Base-by-base conservation (phyloP, 1,139 yeast genomes). In the Taiozyma sp. region DNA sequence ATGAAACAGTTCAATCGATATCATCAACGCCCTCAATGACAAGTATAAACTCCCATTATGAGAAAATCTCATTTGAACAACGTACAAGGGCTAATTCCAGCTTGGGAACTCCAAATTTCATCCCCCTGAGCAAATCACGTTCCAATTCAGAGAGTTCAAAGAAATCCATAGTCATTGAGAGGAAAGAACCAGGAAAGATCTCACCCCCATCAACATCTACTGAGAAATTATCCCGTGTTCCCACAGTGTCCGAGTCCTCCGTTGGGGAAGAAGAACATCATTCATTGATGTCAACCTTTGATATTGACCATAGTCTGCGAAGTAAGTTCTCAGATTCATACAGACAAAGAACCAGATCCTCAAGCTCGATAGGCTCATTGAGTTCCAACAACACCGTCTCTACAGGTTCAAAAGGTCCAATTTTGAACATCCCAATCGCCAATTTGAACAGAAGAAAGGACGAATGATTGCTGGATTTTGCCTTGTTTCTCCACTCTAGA, bases 1-100 rank as follows among this genome's bases (percentile, higher is more conserved):
- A 14, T 14, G 29, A 23, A 19, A 19, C 41, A 19, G 10, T 19
- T 4, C 8, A 52, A n/a, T 53, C 59, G 1, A 43, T 59, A 7
- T 45, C 55, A 8, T 60, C 64, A 14, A 58, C 58, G 43, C 62
- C 64, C 22, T 58, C 62, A 12, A 57, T 59, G 57, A 46, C 63
- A 8, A 53, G 59, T 41, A 42, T 59, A 22, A 55, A 47, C 39
- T 56, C 49, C n/a, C 16, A 57, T 24, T 57, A 52, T 1, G 56
- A 45, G 42, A 54, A 51, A 14, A 53, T 58, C n/a, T 54, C 60
- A 13, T 29, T 38, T 1, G 57, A 53, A 23, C 22, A 50, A 7
- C 50, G 59, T 8, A 53, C 57, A 14, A 50, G 59, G 22, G 53
- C 58, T 3, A 51, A 54, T 19, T 55, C 58, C 22, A 40, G 52